Conservation (phyloP, 257 asterid species). For the Asclepias syriaca region DNA sequence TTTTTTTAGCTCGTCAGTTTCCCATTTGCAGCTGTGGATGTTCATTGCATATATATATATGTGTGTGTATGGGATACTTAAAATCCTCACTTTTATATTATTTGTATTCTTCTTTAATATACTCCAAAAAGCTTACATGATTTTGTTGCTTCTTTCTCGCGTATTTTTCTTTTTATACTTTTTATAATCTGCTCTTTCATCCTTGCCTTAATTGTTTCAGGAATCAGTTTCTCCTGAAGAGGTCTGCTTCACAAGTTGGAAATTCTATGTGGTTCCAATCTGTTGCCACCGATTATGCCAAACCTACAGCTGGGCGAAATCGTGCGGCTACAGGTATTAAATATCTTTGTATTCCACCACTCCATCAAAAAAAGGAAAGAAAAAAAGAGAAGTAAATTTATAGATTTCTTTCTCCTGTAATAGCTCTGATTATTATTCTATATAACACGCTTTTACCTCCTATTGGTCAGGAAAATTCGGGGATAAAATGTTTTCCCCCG, state of each 20-base stretch:
- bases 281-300: constrained; percentile 26
- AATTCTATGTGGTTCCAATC: constrained; percentile 11
- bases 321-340: constrained; percentile 36
- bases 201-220: constrained; percentile 8
- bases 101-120: not conserved
- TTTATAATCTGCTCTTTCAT: not conserved
- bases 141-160: not conserved
- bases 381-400: too few species aligned
- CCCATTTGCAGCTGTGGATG: not conserved
- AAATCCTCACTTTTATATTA: not conserved
- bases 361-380: too few species aligned
- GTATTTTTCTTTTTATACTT: not conserved
- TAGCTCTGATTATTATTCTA: not conserved
- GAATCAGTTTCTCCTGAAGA: constrained; percentile 10
- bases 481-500: constrained; percentile 51
- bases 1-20: not conserved
- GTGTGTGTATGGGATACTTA: not conserved
- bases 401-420: not conserved
- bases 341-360: not conserved
- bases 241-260: constrained; percentile 9
- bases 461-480: constrained; percentile 23
- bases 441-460: not conserved
- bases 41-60: not conserved
- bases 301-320: constrained; percentile 29
- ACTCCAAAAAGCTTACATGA: not conserved